Conservation (phyloP, 108 stramenopile genomes). For the Fistulifera solaris region DNA sequence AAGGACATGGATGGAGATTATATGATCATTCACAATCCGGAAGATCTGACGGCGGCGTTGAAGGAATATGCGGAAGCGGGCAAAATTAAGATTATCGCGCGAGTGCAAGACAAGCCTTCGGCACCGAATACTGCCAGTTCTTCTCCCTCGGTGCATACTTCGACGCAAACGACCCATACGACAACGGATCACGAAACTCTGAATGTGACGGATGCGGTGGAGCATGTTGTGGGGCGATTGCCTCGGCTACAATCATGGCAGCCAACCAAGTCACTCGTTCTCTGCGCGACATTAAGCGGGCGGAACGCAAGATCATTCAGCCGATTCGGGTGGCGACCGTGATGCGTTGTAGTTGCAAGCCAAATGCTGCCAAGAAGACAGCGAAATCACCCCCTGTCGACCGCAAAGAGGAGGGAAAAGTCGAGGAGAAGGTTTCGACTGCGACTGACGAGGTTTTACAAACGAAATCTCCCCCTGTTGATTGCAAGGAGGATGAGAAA, state of each 20-base stretch:
- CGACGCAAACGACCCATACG: background rate
- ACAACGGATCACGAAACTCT: background rate
- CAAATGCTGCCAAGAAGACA: no score
- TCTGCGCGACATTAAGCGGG: background rate
- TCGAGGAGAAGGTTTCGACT: background rate
- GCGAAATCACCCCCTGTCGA: no score
- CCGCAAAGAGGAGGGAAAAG: background rate
- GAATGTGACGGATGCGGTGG: background rate
- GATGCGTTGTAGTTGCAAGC: background rate
- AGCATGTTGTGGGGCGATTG: background rate
- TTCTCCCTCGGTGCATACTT: background rate
- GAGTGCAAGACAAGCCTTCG: slow-evolving; percentile 19
- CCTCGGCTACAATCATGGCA: background rate
- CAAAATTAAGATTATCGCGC: slow-evolving; percentile 35
- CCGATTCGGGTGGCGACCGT: background rate
- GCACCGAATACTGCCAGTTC: background rate
- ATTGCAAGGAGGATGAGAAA: background rate
- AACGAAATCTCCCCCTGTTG: no score
- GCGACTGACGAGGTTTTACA: no score
- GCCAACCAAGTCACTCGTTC: background rate
- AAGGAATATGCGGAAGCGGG: slow-evolving; percentile 35
- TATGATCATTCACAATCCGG: slow-evolving; percentile 51
- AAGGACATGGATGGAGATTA: slow-evolving; percentile 64
- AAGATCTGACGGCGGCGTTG: slow-evolving; percentile 64
- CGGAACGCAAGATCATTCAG: slow-evolving; percentile 11